Evolutionary conservation across 2,329 filamentous ascomycete genomes (phyloP), one percentile per base, ranked within the genome.

Genomic region (Lachnellula arida): DNA sequence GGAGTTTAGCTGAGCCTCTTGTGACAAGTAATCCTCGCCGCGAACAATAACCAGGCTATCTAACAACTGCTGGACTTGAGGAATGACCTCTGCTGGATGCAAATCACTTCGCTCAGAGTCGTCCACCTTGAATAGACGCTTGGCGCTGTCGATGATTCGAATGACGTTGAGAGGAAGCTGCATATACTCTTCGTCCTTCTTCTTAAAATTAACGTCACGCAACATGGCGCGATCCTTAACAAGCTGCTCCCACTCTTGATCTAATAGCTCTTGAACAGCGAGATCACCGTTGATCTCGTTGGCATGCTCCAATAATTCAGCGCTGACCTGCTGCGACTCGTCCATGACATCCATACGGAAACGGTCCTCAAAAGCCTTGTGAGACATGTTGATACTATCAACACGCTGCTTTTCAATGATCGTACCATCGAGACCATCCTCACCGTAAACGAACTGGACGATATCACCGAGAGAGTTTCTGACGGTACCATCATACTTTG

Each of bases 381-480:
- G 89, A 89, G 7, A 91, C 93, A 60, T 87, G 87, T 44, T 91
- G 93, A 72, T 99, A 94, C 93, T 99, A 69, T 97, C 92, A 19
- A 97, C 88, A 1, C 94, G 94, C 73, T 99, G 95, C 67, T 91
- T 90, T 76, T 99, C 94, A 56, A 99, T 97, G 71, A 87, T 84
- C 62, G 89, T 88, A 68, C 89, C 95, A 71, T 99, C 94, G 32
- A 99, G 78, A 61, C 93, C 92, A 68, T 99, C 94, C 34, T 94
- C 94, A 70, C 94, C 94, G 66, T 96, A 99, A 68, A 96, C 91
- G 75, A 99, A 97, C 70, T 99, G 94, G 2, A 99, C 91, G 58
- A 99, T 88, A 32, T 86, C 86, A 7, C 89, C 89, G 2, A 87
- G 87, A 0, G 92, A 97, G 28, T 93, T 97, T 56, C 94, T 85